phyloP scores from a whole-genome alignment of 2,329 filamentous ascomycete genomes.

The Diaporthe longicolla region DNA sequence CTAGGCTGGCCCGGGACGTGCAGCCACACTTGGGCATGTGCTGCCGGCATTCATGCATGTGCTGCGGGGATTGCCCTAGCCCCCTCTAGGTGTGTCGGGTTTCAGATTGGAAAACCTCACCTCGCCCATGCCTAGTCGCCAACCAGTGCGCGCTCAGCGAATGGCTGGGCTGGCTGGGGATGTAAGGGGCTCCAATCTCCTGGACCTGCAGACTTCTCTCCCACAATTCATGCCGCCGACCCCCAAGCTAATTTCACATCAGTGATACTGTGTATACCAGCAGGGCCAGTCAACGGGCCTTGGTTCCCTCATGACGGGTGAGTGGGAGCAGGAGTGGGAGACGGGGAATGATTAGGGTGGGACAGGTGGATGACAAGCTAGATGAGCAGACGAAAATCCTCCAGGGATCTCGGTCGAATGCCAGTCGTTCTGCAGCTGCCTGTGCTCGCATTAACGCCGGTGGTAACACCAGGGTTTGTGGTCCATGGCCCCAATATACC shows the following conservation, averaged over 20 bases:
- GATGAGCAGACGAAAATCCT: neutral
- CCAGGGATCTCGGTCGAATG: neutral
- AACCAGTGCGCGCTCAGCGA: neutral
- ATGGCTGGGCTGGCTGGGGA: conserved; percentile 29
- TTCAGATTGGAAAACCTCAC: conserved; percentile 32
- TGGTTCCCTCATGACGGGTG: neutral
- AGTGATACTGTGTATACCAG: neutral
- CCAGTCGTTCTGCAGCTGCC: neutral
- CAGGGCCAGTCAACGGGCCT: neutral
- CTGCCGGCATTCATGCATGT: conserved; percentile 27
- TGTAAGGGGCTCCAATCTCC: conserved; percentile 28
- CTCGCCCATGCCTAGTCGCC: neutral
- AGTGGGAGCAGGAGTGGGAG: neutral
- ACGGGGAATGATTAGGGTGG: neutral
- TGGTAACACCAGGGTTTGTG: conserved; percentile 27
- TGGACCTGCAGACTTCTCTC: neutral
- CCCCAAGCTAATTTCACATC: conserved; percentile 5
- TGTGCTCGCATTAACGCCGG: conserved; percentile 9
- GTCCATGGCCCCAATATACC: conserved; percentile 1
- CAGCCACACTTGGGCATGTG: conserved; percentile 29
- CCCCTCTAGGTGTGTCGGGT: neutral
- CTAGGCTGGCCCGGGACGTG: conserved; percentile 14
- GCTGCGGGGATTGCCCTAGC: conserved; percentile 20
- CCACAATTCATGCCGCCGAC: conserved; percentile 26
- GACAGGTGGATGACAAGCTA: neutral